Evolutionary conservation across 1,284 basidiomycete genomes (phyloP).

Genomic region (Leccinum griseonigrum): DNA sequence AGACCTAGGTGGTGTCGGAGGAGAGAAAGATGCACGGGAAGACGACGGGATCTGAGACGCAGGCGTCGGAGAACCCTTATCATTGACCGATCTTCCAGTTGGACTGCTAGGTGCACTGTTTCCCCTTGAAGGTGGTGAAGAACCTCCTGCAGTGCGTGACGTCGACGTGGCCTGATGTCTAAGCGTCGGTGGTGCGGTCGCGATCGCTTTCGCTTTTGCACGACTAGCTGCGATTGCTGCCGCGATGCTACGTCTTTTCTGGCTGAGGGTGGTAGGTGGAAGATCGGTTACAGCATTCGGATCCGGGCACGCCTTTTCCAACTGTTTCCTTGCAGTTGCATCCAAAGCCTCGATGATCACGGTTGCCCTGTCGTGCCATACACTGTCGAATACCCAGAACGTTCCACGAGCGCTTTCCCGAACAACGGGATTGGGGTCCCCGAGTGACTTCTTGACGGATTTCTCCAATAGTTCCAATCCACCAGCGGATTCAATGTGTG

Average conservation of each 20-base stretch:
- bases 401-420: conserved; percentile 69
- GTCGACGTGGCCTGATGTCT: conserved; percentile 75
- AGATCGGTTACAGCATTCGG: conserved; percentile 41
- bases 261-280: conserved; percentile 47
- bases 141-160: conserved; percentile 46
- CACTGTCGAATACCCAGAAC: conserved; percentile 79
- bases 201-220: conserved; percentile 80
- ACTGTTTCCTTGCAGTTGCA: conserved; percentile 68
- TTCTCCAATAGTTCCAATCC: conserved; percentile 72
- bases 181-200: conserved; percentile 70
- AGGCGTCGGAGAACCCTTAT: conserved; percentile 41
- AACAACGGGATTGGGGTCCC: conserved; percentile 80
- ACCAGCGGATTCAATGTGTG: conserved; percentile 63
- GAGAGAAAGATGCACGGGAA: conserved; percentile 39
- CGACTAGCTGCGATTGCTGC: conserved; percentile 81
- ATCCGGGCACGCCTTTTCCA: conserved; percentile 81
- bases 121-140: conserved; percentile 45
- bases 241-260: conserved; percentile 75
- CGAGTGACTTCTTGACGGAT: conserved; percentile 67
- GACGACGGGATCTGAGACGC: conserved; percentile 40
- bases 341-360: conserved; percentile 73
- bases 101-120: conserved; percentile 41
- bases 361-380: conserved; percentile 73
- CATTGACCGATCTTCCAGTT: conserved; percentile 28
- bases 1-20: conserved; percentile 45